Evolutionary conservation across 768 basidiomycete species (phyloP).

Genomic region (Hirschioporus abietinus): DNA sequence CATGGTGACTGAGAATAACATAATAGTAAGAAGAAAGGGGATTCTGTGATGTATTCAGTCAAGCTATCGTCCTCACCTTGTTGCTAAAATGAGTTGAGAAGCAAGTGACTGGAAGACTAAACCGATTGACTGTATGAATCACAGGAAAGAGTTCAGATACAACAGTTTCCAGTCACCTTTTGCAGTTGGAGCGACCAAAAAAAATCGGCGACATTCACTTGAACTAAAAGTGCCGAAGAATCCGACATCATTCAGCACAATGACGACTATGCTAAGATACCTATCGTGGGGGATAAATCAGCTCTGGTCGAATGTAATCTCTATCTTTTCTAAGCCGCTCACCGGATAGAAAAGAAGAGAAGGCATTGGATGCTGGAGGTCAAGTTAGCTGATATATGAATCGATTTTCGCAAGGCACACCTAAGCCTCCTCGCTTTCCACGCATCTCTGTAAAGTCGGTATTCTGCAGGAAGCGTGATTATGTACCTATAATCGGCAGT

Average conservation of each 20-base stretch:
- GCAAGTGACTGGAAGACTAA: conserved; percentile 58
- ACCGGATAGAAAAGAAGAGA: conserved; percentile 1
- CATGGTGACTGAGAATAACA: too few species aligned
- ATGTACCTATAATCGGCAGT: conserved; percentile 21
- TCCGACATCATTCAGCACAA: conserved; percentile 51
- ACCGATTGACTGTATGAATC: conserved; percentile 7
- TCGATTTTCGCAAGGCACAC: background rate
- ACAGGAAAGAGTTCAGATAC: background rate
- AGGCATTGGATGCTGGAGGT: background rate
- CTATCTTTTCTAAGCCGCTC: background rate
- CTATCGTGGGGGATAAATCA: background rate
- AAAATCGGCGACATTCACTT: conserved; percentile 42
- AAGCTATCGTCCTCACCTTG: conserved; percentile 36
- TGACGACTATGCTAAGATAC: conserved; percentile 38
- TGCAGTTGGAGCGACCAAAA: conserved; percentile 47
- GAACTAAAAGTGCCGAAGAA: conserved; percentile 49
- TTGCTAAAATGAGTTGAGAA: conserved; percentile 59
- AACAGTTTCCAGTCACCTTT: conserved; percentile 42
- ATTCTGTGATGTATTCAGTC: too few species aligned
- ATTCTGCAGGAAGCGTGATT: conserved; percentile 27
- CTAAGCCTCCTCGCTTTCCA: conserved; percentile 15
- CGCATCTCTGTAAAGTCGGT: conserved; percentile 26
- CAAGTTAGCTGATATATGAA: background rate
- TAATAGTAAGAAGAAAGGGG: too few species aligned
- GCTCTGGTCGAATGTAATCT: background rate